Conservation (phyloP, 768 basidiomycete species). For the Pleurotus tuber-regium region DNA sequence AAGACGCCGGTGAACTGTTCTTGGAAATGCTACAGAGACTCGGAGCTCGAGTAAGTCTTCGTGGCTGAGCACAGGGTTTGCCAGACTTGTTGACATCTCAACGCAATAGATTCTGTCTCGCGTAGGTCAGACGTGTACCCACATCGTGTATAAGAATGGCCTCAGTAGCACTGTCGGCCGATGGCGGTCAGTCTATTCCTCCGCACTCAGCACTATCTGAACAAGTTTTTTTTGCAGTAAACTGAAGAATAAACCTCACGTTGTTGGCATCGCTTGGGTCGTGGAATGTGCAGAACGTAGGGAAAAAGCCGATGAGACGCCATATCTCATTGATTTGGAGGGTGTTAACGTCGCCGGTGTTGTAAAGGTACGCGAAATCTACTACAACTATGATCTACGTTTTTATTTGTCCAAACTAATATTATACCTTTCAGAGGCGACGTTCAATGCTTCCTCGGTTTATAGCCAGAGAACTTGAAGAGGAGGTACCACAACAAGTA, state of each 20-base stretch:
- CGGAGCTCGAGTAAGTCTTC: slow-evolving; percentile 72
- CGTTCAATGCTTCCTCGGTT: slow-evolving; percentile 71
- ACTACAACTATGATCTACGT: too few relatives aligned
- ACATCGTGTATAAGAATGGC: slow-evolving; percentile 86
- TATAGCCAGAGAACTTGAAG: slow-evolving; percentile 32
- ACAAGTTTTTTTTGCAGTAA: slow-evolving; percentile 33
- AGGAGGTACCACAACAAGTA: background rate
- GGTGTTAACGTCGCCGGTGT: slow-evolving; percentile 54
- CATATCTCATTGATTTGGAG: slow-evolving; percentile 65
- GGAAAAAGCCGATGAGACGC: slow-evolving; percentile 58
- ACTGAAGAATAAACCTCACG: slow-evolving; percentile 63
- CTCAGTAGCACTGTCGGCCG: slow-evolving; percentile 68
- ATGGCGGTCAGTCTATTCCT: slow-evolving; percentile 50
- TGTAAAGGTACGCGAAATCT: slow-evolving; percentile 49
- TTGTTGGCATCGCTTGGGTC: slow-evolving; percentile 88
- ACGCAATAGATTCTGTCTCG: slow-evolving; percentile 53
- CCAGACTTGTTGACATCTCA: background rate
- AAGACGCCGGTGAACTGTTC: slow-evolving; percentile 79
- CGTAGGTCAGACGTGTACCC: slow-evolving; percentile 73
- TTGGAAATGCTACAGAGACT: slow-evolving; percentile 77
- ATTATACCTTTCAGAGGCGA: slow-evolving; percentile 49
- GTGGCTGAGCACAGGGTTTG: background rate
- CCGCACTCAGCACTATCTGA: background rate
- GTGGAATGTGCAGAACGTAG: slow-evolving; percentile 80
- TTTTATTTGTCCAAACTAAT: background rate